phyloP scores from a whole-genome alignment of 306 rosid genomes.

The Cucurbita ficifolia region DNA sequence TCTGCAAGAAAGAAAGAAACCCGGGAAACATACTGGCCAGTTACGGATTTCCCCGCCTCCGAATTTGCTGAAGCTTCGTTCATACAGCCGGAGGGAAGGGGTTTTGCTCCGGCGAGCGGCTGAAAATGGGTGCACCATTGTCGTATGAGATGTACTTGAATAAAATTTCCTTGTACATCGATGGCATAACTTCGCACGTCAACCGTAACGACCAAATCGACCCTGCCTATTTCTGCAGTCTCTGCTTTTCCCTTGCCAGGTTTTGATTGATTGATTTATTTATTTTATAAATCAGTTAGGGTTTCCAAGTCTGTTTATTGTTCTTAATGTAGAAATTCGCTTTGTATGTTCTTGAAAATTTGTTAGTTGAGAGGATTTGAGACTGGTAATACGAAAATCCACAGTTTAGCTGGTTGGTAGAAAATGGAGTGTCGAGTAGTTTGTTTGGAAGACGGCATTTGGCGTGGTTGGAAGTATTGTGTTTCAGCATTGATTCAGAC shows the following conservation, averaged over 20 bases:
- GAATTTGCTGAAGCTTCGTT: background rate
- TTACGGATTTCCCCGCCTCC: background rate
- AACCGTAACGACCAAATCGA: background rate
- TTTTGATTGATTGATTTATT: background rate
- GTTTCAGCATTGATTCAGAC: background rate
- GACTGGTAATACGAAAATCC: background rate
- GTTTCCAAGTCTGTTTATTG: background rate
- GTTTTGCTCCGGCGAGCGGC: background rate
- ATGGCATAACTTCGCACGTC: background rate
- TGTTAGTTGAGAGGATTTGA: background rate
- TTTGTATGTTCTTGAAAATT: background rate
- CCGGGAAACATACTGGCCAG: background rate
- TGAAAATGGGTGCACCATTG: background rate
- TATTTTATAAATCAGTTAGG: background rate
- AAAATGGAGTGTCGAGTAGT: background rate
- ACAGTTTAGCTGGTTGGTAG: background rate
- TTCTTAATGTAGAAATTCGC: background rate
- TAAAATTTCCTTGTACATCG: background rate
- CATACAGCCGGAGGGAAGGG: background rate
- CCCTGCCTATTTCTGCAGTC: background rate
- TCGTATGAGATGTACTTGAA: background rate
- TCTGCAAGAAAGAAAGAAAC: background rate
- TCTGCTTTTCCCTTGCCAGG: conserved; percentile 8
- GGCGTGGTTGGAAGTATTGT: background rate
- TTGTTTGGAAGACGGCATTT: background rate